Evolutionary conservation across 306 rosid species (phyloP).

Genomic region (Castanea sativa): DNA sequence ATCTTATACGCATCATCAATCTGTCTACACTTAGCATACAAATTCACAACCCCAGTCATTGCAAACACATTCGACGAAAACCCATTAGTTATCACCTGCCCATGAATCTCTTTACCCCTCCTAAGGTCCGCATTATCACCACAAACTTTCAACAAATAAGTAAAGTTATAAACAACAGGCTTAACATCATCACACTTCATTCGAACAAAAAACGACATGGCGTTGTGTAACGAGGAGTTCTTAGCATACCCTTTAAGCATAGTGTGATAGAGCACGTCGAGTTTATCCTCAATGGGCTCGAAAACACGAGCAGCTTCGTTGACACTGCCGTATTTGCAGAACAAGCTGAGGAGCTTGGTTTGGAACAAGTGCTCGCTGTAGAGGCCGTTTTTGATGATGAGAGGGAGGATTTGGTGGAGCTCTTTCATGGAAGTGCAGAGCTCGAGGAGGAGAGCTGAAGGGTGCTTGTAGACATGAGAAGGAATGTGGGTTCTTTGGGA

Average conservation of each 20-base stretch:
- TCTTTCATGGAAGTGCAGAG: constrained; percentile 66
- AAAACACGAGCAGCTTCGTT: constrained; percentile 70
- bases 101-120: constrained; percentile 84
- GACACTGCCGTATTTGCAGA: constrained; percentile 64
- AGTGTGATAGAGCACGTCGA: constrained; percentile 83
- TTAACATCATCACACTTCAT: constrained; percentile 60
- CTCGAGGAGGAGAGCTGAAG: constrained; percentile 76
- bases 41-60: constrained; percentile 75
- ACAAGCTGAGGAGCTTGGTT: constrained; percentile 79
- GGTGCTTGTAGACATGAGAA: constrained; percentile 76
- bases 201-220: constrained; percentile 51
- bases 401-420: constrained; percentile 76
- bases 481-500: constrained; percentile 71
- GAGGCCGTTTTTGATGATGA: constrained; percentile 66
- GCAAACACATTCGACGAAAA: constrained; percentile 69
- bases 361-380: constrained; percentile 67
- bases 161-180: constrained; percentile 82
- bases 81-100: constrained; percentile 55
- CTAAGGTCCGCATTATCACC: constrained; percentile 62
- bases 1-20: constrained; percentile 69
- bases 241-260: constrained; percentile 81
- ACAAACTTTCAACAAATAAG: constrained; percentile 71
- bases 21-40: constrained; percentile 70
- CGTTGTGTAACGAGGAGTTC: constrained; percentile 45
- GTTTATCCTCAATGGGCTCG: constrained; percentile 52